phyloP scores from a whole-genome alignment of 257 asterid genomes.

The Cinchona pubescens region DNA sequence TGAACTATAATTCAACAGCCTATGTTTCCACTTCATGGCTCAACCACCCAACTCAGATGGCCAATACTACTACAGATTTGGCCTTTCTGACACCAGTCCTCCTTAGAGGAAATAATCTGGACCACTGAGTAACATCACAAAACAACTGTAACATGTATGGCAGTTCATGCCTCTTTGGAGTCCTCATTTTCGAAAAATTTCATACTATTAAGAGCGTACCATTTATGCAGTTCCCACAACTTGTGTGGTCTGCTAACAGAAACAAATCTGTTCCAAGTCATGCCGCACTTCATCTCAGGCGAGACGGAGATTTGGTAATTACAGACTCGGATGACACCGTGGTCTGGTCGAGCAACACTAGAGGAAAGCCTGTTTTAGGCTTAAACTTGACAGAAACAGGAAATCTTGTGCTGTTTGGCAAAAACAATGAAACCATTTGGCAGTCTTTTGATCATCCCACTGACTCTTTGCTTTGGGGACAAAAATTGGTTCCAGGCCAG shows the following conservation, averaged over 20 bases:
- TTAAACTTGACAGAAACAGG: slow-evolving; percentile 40
- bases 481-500: slow-evolving; percentile 33
- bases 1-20: too few species aligned
- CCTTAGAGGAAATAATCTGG: too few species aligned
- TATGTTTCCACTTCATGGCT: too few species aligned
- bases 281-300: slow-evolving; percentile 37
- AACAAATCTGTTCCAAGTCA: slow-evolving; percentile 32
- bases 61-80: too few species aligned
- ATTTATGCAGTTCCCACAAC: slow-evolving; percentile 47
- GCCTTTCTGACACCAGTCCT: too few species aligned
- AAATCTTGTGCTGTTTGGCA: slow-evolving; percentile 37
- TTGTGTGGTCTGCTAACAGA: slow-evolving; percentile 56
- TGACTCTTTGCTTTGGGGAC: slow-evolving; percentile 41
- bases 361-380: slow-evolving; percentile 31
- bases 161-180: too few species aligned
- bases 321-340: slow-evolving; percentile 40
- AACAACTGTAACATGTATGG: too few species aligned
- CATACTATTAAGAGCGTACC: too few species aligned
- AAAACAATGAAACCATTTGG: slow-evolving; percentile 29
- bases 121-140: too few species aligned
- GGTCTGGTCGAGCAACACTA: slow-evolving; percentile 49
- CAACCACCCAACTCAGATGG: too few species aligned
- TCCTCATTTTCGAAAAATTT: too few species aligned
- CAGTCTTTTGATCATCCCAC: slow-evolving; percentile 47
- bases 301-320: slow-evolving; percentile 33